Evolutionary conservation across 1,139 yeast species (phyloP).

Genomic region (Casaregolazyma suthepensis): DNA sequence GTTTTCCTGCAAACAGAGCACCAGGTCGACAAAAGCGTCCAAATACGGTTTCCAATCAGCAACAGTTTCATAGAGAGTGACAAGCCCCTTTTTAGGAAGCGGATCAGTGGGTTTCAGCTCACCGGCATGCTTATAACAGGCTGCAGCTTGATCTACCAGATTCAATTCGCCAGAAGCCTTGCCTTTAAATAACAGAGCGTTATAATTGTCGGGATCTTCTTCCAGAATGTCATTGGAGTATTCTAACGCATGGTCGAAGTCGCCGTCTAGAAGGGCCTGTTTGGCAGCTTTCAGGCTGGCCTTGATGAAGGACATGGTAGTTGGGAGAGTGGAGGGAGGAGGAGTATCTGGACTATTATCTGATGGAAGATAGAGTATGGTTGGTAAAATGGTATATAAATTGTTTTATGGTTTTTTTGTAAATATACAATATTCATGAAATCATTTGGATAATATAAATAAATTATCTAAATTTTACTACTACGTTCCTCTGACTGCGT

Average conservation of each 20-base stretch:
- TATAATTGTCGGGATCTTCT: slow-evolving; percentile 51
- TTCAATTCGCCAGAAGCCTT: slow-evolving; percentile 47
- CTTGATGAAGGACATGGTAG: slow-evolving; percentile 13
- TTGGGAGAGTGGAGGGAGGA: background rate
- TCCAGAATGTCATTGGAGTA: slow-evolving; percentile 23
- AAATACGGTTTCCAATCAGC: slow-evolving; percentile 38
- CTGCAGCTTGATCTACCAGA: slow-evolving; percentile 40
- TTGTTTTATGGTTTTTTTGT: too few relatives aligned
- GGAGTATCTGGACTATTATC: too few relatives aligned
- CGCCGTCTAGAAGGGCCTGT: slow-evolving; percentile 47
- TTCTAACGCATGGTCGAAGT: slow-evolving; percentile 35
- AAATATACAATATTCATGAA: too few relatives aligned
- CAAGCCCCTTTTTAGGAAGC: slow-evolving; percentile 78
- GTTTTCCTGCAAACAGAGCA: slow-evolving; percentile 23
- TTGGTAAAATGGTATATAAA: too few relatives aligned
- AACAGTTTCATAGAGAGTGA: slow-evolving; percentile 46
- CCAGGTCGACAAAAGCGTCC: slow-evolving; percentile 28
- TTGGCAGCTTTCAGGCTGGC: slow-evolving; percentile 23
- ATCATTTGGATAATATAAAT: too few relatives aligned
- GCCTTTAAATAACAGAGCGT: slow-evolving; percentile 49
- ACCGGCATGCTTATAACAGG: slow-evolving; percentile 52
- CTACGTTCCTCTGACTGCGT: too few relatives aligned
- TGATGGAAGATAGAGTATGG: too few relatives aligned
- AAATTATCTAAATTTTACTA: too few relatives aligned
- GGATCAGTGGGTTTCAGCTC: slow-evolving; percentile 48